phyloP scores from a whole-genome alignment of 139 green algal genomes.

The Coelastrella sp. region DNA sequence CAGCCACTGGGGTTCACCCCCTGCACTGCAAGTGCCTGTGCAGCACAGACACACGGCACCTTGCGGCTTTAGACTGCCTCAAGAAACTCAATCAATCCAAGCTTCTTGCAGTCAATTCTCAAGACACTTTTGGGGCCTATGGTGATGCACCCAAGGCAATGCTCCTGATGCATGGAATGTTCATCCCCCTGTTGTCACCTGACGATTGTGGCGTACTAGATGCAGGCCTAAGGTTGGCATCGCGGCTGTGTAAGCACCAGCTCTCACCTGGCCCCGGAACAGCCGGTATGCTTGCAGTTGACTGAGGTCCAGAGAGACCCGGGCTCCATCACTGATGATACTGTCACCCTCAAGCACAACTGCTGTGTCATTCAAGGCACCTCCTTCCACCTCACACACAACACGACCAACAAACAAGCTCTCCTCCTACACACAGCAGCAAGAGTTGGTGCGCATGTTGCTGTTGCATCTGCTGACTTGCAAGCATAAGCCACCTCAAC shows the following conservation, averaged over 20 bases:
- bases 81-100: no score
- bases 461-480: not conserved
- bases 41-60: not conserved
- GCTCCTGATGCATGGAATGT: no score
- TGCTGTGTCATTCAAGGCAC: conserved; percentile 72
- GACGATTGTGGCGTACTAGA: not conserved
- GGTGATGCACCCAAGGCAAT: no score
- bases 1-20: conserved; percentile 85
- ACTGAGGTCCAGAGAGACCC: conserved; percentile 80
- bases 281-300: conserved; percentile 53
- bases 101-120: no score
- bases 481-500: not conserved
- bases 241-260: not conserved
- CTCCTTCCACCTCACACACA: conserved; percentile 56
- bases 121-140: no score
- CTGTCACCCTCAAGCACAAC: conserved; percentile 85
- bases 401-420: conserved; percentile 79
- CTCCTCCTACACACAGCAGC: conserved; percentile 58
- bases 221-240: not conserved
- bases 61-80: no score
- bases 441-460: not conserved
- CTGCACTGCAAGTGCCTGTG: conserved; percentile 21
- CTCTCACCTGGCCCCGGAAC: conserved; percentile 54
- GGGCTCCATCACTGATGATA: conserved; percentile 62
- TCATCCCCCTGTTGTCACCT: not conserved